Conservation (phyloP, 2,329 filamentous ascomycete species). For the Zasmidium cellare region DNA sequence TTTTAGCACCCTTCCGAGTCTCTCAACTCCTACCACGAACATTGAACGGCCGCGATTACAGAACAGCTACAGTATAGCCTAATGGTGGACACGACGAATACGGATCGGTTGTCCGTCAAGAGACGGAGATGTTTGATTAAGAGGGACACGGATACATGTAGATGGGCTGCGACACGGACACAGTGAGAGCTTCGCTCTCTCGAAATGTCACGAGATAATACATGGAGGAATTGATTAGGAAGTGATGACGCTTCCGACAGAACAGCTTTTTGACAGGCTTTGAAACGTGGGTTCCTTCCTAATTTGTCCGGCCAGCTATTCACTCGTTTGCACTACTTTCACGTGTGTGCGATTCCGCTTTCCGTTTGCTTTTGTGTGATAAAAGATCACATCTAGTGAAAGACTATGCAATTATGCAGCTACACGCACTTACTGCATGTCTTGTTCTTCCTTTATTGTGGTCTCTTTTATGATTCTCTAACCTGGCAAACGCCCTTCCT, state of each 20-base stretch:
- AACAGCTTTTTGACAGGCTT: too few species aligned
- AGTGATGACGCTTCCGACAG: too few species aligned
- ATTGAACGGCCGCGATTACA: not conserved
- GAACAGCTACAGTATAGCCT: not conserved
- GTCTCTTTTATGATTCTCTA: too few species aligned
- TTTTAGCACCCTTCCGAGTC: constrained; percentile 21
- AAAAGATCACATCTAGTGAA: not conserved
- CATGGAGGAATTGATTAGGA: too few species aligned
- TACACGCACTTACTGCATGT: not conserved
- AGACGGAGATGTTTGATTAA: not conserved
- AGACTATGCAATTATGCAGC: not conserved
- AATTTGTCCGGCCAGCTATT: not conserved
- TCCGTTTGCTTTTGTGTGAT: not conserved
- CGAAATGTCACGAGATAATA: too few species aligned
- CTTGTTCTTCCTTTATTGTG: not conserved
- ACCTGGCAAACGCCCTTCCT: not conserved
- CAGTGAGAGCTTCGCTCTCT: not conserved
- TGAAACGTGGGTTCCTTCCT: not conserved
- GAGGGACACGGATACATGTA: not conserved
- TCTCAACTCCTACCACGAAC: not conserved
- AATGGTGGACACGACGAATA: not conserved
- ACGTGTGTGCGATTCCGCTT: not conserved
- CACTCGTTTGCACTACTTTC: not conserved
- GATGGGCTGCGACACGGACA: not conserved
- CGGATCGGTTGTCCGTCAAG: not conserved